These are phyloP conservation scores for Ploettnerulaceae sp. DNA, from an alignment of 2,329 filamentous ascomycete species.

Conservation along the genomic window DNA sequence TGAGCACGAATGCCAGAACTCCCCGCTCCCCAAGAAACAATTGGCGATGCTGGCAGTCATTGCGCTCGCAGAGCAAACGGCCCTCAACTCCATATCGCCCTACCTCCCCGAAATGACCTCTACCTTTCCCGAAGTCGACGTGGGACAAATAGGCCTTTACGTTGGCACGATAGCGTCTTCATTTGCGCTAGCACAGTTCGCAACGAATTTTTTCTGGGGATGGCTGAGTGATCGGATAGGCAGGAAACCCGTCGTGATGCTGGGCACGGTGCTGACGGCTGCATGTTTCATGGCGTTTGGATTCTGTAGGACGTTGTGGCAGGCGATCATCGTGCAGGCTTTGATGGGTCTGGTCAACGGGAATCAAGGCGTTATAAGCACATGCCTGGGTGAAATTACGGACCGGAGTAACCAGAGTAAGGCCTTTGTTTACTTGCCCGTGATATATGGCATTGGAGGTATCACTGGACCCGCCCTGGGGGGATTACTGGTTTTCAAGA, in stretches of 20 bases:
- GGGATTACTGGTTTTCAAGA: conserved; percentile 67
- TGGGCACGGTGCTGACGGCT: conserved; percentile 78
- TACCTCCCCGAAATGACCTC: conserved; percentile 92
- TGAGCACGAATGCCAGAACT: conserved; percentile 37
- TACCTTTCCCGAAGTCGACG: conserved; percentile 74
- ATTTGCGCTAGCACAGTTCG: conserved; percentile 88
- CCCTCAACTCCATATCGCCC: conserved; percentile 91
- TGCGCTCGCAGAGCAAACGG: conserved; percentile 89
- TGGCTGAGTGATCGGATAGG: conserved; percentile 76
- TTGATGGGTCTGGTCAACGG: conserved; percentile 93
- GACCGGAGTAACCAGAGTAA: conserved; percentile 90
- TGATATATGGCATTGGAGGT: conserved; percentile 91
- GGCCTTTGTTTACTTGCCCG: conserved; percentile 89
- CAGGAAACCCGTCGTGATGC: conserved; percentile 74
- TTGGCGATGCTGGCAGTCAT: conserved; percentile 82
- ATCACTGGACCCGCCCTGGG: conserved; percentile 93
- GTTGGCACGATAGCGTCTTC: conserved; percentile 86
- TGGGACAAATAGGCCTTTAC: conserved; percentile 72
- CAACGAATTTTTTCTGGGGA: conserved; percentile 89
- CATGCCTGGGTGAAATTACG: conserved; percentile 90
- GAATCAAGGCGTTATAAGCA: conserved; percentile 90
- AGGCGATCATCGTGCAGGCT: conserved; percentile 79
- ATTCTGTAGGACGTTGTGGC: conserved; percentile 76
- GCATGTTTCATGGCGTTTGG: conserved; percentile 82
- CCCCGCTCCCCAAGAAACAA: conserved; percentile 76